Evolutionary conservation across 345 rosid genomes (phyloP).

Genomic region (Citrus unshiu): DNA sequence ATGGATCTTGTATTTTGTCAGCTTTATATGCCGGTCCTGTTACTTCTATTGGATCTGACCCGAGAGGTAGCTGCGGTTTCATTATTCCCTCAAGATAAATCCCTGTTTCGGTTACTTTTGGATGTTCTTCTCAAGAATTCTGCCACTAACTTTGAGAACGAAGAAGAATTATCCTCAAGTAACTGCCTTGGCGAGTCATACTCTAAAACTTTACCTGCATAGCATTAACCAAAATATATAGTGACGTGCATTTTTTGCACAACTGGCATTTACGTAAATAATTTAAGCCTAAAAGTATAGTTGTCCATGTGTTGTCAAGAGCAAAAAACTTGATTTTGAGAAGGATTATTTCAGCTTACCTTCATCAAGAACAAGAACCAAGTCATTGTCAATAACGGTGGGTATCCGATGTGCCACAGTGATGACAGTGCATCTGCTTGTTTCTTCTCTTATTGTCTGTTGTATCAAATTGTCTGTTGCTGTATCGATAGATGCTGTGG

Average conservation of each 20-base stretch:
- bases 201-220: conserved; percentile 48
- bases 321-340: not conserved
- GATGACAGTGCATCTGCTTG: conserved; percentile 69
- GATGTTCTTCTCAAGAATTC: conserved; percentile 61
- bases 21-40: not conserved
- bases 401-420: conserved; percentile 88
- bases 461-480: conserved; percentile 80
- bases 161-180: conserved; percentile 53
- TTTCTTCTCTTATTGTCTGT: conserved; percentile 67
- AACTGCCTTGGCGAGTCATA: conserved; percentile 41
- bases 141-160: conserved; percentile 60
- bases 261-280: no score
- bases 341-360: conserved; percentile 34
- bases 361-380: conserved; percentile 76
- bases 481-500: conserved; percentile 87
- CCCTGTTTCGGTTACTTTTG: conserved; percentile 14
- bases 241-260: not conserved
- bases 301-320: no score
- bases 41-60: not conserved
- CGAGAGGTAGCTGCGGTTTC: not conserved
- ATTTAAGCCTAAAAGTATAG: no score
- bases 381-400: conserved; percentile 76
- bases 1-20: not conserved
- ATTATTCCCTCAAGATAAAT: conserved; percentile 4
- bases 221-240: not conserved